phyloP scores from a whole-genome alignment of 176 grass and related monocot genomes.

The Avena sativa region DNA sequence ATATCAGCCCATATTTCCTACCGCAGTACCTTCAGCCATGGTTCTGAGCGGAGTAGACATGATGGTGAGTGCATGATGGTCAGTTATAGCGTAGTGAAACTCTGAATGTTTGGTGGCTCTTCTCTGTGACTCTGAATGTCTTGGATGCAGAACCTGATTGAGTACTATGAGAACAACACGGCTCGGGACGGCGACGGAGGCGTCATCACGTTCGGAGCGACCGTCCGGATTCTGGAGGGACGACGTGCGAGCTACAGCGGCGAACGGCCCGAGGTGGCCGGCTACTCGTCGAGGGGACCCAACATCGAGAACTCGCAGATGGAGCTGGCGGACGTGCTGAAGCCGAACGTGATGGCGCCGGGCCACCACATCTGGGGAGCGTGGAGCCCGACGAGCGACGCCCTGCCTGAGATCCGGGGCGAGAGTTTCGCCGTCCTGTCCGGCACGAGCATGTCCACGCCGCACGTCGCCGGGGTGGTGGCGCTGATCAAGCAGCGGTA shows the following conservation, averaged over 20 bases:
- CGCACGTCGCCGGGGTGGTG: constrained; percentile 67
- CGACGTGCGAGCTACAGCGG: constrained; percentile 68
- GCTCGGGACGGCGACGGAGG: constrained; percentile 41
- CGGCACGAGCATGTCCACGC: constrained; percentile 82
- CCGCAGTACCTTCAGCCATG: constrained; percentile 61
- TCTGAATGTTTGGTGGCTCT: background rate
- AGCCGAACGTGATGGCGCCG: constrained; percentile 90
- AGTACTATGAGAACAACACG: constrained; percentile 71
- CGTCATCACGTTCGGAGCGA: constrained; percentile 58
- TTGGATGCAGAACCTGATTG: constrained; percentile 48
- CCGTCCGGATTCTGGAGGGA: constrained; percentile 65
- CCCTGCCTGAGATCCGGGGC: constrained; percentile 47
- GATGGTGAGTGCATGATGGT: constrained; percentile 43
- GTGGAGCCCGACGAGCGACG: constrained; percentile 72
- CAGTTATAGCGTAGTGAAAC: background rate
- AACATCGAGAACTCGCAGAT: constrained; percentile 61
- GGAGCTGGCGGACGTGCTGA: constrained; percentile 74
- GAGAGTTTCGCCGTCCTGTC: constrained; percentile 61
- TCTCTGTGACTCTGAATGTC: background rate
- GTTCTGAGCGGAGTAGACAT: constrained; percentile 41
- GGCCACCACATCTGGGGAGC: constrained; percentile 88
- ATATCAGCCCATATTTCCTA: constrained; percentile 47
- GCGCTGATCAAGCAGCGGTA: constrained; percentile 78
- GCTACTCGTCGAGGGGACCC: constrained; percentile 84
- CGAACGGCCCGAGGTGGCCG: constrained; percentile 56